Conservation (phyloP, 768 basidiomycete species). For the Hygrophoropsis aurantiaca region DNA sequence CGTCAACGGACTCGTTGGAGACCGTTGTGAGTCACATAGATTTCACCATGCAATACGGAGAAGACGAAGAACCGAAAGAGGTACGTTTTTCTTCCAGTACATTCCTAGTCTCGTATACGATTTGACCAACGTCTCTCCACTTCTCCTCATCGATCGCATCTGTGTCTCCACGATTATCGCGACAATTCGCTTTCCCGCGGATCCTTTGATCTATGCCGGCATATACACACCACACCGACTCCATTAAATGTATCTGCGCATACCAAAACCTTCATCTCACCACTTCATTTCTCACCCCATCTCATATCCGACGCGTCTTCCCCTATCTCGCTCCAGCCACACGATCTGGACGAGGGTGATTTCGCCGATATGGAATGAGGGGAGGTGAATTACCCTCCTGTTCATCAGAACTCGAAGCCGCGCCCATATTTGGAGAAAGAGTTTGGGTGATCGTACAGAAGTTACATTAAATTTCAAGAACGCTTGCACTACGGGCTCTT, state of each 20-base stretch:
- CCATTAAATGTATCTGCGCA: no score
- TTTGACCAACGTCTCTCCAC: constrained; percentile 11
- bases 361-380: constrained; percentile 70
- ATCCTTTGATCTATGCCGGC: no score
- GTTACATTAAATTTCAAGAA: no score
- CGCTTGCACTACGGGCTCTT: no score
- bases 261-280: background rate
- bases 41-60: constrained; percentile 98
- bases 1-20: constrained; percentile 85
- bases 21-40: constrained; percentile 94
- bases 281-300: no score
- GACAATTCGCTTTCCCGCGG: no score
- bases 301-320: background rate
- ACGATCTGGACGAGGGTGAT: constrained; percentile 91
- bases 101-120: constrained; percentile 8
- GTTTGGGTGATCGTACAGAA: no score
- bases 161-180: no score
- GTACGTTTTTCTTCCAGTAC: constrained; percentile 36
- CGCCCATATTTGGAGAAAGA: no score
- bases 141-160: background rate
- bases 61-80: constrained; percentile 97
- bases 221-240: background rate
- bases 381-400: no score
- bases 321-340: constrained; percentile 53
- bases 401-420: no score